Base-by-base conservation (phyloP, 2,329 filamentous ascomycete genomes). In the Alternaria burnsii region DNA sequence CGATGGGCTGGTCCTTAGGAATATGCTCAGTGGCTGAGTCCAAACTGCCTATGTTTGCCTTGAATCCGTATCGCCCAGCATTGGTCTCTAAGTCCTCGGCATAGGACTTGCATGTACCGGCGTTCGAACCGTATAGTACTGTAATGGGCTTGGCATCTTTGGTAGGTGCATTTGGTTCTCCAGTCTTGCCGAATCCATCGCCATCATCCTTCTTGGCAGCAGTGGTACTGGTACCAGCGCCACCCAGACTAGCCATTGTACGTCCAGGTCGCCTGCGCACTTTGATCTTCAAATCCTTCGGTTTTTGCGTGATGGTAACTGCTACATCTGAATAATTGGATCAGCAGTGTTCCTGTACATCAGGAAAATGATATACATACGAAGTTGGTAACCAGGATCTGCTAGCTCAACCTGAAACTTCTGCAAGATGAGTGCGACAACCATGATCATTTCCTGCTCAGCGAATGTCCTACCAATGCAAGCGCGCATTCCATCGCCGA, bases 401-500 rank as follows among this genome's bases (percentile, higher is more conserved):
- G 85, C 85, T 55, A 88, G 76, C 50, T 82, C 81, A 60, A 93
- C 87, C 66, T 91, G 85, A 79, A 93, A 92, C 69, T 89, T 91
- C 69, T 92, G 90, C 58, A 93, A 80, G 12, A 92, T 67, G 18
- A 72, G 58, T 9, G 70, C 62, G 2, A 70, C 52, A n/a, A 60
- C 57, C 38, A 73, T 62, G 5, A 69, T 58, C 67, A 70, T 66
- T 44, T 94, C 91, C 71, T 94, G 91, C 88, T 88, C 91, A 1
- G 91, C 90, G 72, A 93, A 93, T 0, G 87, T 83, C 1, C 90
- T 82, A 4, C 91, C 91, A 61, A 93, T 93, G 67, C 91, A 94
- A 1, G 82, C 88, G 54, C 91, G 81, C 63, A 85, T 82, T 1
- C 91, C 91, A 59, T 91, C 90, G 1, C 91, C 91, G 67, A 93